A percentile compares a stretch with the other conserved stretches of the same genome.
Conservation (phyloP, 1,139 yeast genomes). For the Taphrina flavorubra region DNA sequence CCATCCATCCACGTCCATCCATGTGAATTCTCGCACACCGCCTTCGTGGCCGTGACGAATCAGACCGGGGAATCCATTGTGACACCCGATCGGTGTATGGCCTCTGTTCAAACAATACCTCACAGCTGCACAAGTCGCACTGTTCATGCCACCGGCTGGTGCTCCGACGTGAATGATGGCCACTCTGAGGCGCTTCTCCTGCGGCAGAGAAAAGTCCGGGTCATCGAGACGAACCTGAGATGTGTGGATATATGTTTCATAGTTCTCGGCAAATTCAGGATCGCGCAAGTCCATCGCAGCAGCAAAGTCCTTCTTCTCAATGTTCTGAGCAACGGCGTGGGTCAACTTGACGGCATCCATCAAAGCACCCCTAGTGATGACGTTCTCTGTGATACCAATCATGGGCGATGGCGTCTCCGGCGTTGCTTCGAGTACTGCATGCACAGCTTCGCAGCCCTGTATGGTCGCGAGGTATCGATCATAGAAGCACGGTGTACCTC, state of each 20-base stretch:
- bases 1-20: slow-evolving; percentile 93
- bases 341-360: slow-evolving; percentile 89
- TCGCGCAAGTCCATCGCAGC: slow-evolving; percentile 87
- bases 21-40: slow-evolving; percentile 69
- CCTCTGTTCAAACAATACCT: slow-evolving; percentile 89
- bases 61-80: slow-evolving; percentile 91
- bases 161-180: slow-evolving; percentile 95
- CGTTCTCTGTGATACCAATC: slow-evolving; percentile 88
- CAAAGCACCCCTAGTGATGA: slow-evolving; percentile 79
- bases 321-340: slow-evolving; percentile 84
- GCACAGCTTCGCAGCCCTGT: slow-evolving; percentile 97
- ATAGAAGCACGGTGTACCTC: slow-evolving; percentile 95
- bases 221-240: slow-evolving; percentile 46
- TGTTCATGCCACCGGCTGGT: slow-evolving; percentile 94
- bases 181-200: slow-evolving; percentile 57
- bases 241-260: slow-evolving; percentile 58
- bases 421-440: slow-evolving; percentile 84
- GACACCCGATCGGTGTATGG: slow-evolving; percentile 83
- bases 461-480: slow-evolving; percentile 89
- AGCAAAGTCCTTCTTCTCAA: slow-evolving; percentile 75
- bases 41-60: slow-evolving; percentile 65
- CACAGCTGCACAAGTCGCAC: slow-evolving; percentile 90
- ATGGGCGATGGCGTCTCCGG: slow-evolving; percentile 94
- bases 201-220: slow-evolving; percentile 45
- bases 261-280: slow-evolving; percentile 81